Conservation (phyloP, 2,329 filamentous ascomycete species). For the Apiospora sp. region DNA sequence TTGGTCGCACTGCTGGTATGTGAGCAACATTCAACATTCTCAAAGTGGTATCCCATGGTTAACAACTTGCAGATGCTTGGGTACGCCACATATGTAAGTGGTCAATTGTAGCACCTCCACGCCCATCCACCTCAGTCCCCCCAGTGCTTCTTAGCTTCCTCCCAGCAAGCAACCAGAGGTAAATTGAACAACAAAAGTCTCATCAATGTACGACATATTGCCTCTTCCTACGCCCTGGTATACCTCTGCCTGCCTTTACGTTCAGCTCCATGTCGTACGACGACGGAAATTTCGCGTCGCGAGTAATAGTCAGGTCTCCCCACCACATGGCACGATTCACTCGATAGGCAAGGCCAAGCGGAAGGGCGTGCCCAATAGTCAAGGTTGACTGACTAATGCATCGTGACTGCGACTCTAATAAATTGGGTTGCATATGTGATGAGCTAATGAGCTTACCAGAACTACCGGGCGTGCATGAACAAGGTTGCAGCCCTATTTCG, state of each 20-base stretch:
- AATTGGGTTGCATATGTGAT: conserved; percentile 2
- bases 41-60: not conserved
- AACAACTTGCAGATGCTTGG: not conserved
- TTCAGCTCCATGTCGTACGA: not conserved
- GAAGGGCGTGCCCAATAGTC: not conserved
- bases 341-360: not conserved
- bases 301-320: conserved; percentile 1
- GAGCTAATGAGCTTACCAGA: conserved; percentile 10
- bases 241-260: not conserved
- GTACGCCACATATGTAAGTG: not conserved
- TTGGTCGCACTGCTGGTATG: not conserved
- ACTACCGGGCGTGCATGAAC: conserved; percentile 3
- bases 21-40: not conserved
- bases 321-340: conserved; percentile 2
- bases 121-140: no score
- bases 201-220: not conserved
- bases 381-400: conserved; percentile 10
- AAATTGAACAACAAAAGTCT: not conserved
- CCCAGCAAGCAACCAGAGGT: not conserved
- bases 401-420: not conserved
- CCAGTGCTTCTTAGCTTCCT: not conserved
- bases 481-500: not conserved
- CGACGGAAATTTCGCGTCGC: not conserved
- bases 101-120: not conserved
- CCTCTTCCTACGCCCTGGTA: not conserved